Base-by-base conservation (phyloP, 2,329 filamentous ascomycete species). In the Aureobasidium subglaciale region DNA sequence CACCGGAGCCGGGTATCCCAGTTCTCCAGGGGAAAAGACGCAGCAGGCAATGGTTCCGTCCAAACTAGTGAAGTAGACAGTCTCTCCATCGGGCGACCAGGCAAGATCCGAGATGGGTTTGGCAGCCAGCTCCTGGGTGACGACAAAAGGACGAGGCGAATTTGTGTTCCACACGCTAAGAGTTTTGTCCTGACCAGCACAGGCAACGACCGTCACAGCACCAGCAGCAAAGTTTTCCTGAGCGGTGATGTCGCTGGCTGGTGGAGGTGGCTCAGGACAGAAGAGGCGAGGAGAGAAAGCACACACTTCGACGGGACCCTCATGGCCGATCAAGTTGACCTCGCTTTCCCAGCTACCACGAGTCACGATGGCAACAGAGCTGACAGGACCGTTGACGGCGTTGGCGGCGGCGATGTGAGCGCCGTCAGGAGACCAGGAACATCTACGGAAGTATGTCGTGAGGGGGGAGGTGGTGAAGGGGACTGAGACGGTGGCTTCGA, bases 151-250 rank as follows among this genome's bases (percentile, higher is more conserved):
- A 20, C 93, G 79, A 0, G 93, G 91, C 22, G 89, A 95, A 66
- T 90, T 96, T 1, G 95, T 99, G 64, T 96, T 97, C 93, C 93
- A 99, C 34, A 99, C 86, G 65, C 90, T 96, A 38, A 99, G 73
- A 2, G 91, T 93, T 71, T 96, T 97, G 69, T 99, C 93, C 65
- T 96, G 93, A 3, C 93, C 95, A 5, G 92, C 93, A 59, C 92
- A 97, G 8, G 95, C 93, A 63, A 99, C 95, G 0, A 99, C 92
- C 0, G 92, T 97, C 3, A 96, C 90, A 83, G 79, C 64, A 65
- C 60, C 63, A n/a, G 65, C 63, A 34, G 52, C 34, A 11, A 42
- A 27, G 60, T 74, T 69, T 20, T 70, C 71, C 40, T 73, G 71
- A 10, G 75, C 72, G 56, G 76, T 72, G 1, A 65, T 62, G 63